Conservation (phyloP, 2,329 filamentous ascomycete species). For the Esteya vermicola region DNA sequence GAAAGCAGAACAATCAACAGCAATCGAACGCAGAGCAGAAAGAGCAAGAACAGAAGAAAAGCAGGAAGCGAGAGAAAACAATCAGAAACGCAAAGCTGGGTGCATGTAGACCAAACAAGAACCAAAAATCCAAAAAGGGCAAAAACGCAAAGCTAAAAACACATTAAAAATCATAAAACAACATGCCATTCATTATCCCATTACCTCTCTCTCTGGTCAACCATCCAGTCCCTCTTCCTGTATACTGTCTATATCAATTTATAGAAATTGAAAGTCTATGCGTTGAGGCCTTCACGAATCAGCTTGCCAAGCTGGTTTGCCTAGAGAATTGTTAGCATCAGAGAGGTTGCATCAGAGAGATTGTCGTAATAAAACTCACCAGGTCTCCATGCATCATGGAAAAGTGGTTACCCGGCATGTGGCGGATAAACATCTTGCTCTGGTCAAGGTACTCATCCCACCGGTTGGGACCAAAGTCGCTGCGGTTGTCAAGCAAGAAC, state of each 20-base stretch:
- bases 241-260: background rate
- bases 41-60: no score
- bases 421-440: constrained; percentile 46
- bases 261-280: no score
- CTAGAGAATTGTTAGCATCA: constrained; percentile 10
- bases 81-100: no score
- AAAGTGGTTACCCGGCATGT: constrained; percentile 63
- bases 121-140: no score
- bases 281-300: constrained; percentile 19
- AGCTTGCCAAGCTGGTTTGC: constrained; percentile 21
- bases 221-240: constrained; percentile 3
- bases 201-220: no score
- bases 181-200: no score
- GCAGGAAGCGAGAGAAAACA: no score
- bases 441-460: constrained; percentile 53
- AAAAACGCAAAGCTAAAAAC: no score
- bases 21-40: no score
- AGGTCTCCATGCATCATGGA: constrained; percentile 56
- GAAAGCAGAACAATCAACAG: no score
- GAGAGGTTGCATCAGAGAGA: background rate
- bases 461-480: constrained; percentile 55
- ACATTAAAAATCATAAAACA: no score
- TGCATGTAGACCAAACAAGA: no score
- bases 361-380: constrained; percentile 14
- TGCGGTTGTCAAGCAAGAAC: constrained; percentile 61